These are phyloP conservation scores for Sporisorium exsertum DNA, from an alignment of 1,284 basidiomycete genomes.

Conservation along the genomic window DNA sequence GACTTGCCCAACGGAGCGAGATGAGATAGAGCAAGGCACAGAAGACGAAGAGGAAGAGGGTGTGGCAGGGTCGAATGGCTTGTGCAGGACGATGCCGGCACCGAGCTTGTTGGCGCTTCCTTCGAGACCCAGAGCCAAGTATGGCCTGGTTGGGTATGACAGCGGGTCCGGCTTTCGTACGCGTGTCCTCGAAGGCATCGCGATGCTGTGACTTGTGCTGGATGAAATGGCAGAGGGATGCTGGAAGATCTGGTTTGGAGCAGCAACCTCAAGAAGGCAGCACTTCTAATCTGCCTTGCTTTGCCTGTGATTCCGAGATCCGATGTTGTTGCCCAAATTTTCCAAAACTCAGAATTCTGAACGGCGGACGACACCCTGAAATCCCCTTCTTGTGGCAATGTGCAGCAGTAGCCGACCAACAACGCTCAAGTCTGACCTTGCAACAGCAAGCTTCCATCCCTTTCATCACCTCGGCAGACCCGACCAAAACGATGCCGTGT, in stretches of 20 bases:
- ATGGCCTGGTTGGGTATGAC: conserved; percentile 50
- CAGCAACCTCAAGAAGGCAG: not conserved
- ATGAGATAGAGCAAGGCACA: conserved; percentile 73
- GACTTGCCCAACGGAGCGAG: conserved; percentile 75
- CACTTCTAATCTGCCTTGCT: not conserved
- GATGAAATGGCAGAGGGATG: not conserved
- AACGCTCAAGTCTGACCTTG: not conserved
- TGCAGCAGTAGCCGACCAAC: not conserved
- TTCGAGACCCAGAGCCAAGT: conserved; percentile 65
- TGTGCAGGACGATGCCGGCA: conserved; percentile 91
- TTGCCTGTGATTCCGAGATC: conserved; percentile 24
- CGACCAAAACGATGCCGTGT: conserved; percentile 34
- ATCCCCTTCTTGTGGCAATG: conserved; percentile 3
- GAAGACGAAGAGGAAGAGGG: conserved; percentile 34
- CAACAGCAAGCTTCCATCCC: not conserved
- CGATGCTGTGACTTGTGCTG: not conserved
- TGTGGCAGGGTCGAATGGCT: conserved; percentile 73
- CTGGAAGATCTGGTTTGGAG: not conserved
- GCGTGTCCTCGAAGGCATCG: conserved; percentile 35
- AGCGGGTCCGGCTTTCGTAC: conserved; percentile 51
- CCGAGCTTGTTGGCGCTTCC: conserved; percentile 91
- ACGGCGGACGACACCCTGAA: conserved; percentile 13
- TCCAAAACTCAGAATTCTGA: conserved; percentile 13
- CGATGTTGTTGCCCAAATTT: conserved; percentile 28
- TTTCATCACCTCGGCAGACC: conserved; percentile 1